A percentile compares a stretch with the other conserved stretches of the same genome.
phyloP scores from a whole-genome alignment of 2,329 filamentous ascomycete genomes.

The Bimuria novae-zelandiae region DNA sequence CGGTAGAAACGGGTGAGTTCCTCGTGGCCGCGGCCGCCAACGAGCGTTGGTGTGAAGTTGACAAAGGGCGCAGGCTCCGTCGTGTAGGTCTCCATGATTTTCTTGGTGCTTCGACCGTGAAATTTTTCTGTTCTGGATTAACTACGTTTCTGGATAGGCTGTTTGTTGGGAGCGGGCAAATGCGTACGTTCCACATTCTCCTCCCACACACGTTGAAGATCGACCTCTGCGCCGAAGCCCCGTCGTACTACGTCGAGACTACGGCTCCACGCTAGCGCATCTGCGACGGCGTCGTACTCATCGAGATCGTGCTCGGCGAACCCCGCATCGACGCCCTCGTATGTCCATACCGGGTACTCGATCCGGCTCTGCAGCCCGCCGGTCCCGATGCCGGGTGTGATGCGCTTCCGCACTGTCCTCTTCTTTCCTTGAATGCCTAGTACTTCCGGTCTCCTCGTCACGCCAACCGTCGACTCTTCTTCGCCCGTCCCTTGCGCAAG shows the following conservation, averaged over 20 bases:
- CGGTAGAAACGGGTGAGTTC: constrained; percentile 59
- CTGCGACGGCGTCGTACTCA: constrained; percentile 66
- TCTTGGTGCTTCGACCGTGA: constrained; percentile 41
- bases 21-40: constrained; percentile 50
- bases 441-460: constrained; percentile 55
- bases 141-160: neutral
- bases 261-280: constrained; percentile 71
- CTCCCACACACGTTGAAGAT: constrained; percentile 53
- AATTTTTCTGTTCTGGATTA: constrained; percentile 39
- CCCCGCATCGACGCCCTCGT: constrained; percentile 62
- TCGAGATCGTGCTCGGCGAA: constrained; percentile 74
- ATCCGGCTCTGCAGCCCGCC: constrained; percentile 51
- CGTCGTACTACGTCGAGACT: constrained; percentile 63
- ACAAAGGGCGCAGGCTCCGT: constrained; percentile 44
- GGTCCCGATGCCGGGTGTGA: constrained; percentile 57
- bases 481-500: constrained; percentile 50
- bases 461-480: constrained; percentile 52
- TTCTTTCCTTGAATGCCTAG: constrained; percentile 59
- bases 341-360: constrained; percentile 57
- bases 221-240: constrained; percentile 60
- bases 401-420: constrained; percentile 53
- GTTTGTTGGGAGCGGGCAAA: neutral
- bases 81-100: constrained; percentile 46
- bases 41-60: constrained; percentile 52
- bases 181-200: constrained; percentile 44